Evolutionary conservation across 345 rosid genomes (phyloP), one percentile per base, ranked within the genome.

Genomic region (Camelina hispida): DNA sequence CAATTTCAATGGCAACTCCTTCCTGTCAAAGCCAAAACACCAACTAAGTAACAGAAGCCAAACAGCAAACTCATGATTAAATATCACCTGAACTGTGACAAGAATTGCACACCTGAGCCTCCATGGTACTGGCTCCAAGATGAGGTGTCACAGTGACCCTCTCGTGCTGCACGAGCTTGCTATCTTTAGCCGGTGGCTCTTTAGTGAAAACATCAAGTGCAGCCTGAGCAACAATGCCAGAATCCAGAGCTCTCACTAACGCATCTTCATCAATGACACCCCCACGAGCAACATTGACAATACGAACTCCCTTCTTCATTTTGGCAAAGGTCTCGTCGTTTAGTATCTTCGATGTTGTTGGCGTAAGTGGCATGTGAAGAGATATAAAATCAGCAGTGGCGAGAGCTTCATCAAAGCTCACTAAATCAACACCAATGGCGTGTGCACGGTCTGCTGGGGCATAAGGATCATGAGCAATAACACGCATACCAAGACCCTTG

Each of bases 201-300:
- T 60, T 84, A 0, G 91, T 85, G 79, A 92, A 90, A 40, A 92
- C 97, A 83, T 90, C 96, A 62, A 92, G 96, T 9, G 96, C 96
- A 20, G 96, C 96, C 88, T 92, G 97, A 72, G 97, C 93, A 75
- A 92, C 97, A 67, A 81, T 84, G 17, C 93, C 96, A 80, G 91
- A 51, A 83, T 91, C 92, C 62, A 91, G 64, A 15, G 97, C 96
- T 82, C 92, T 85, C 68, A 91, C 90, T 7, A 91, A 84, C 40
- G 96, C 97, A 2, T 89, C 97, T 82, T 91, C 97, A 60, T 91
- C 97, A 54, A 91, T 91, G 58, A 91, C 97, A 40, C 97, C 96
- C 7, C 97, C 96, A 68, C 92, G 97, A 71, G 97, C 96, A 73
- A 91, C 97, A 79, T 91, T 91, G 62, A 89, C 84, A 1, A 91